Conservation (phyloP, 306 rosid genomes). For the Pyrus bretschneideri region DNA sequence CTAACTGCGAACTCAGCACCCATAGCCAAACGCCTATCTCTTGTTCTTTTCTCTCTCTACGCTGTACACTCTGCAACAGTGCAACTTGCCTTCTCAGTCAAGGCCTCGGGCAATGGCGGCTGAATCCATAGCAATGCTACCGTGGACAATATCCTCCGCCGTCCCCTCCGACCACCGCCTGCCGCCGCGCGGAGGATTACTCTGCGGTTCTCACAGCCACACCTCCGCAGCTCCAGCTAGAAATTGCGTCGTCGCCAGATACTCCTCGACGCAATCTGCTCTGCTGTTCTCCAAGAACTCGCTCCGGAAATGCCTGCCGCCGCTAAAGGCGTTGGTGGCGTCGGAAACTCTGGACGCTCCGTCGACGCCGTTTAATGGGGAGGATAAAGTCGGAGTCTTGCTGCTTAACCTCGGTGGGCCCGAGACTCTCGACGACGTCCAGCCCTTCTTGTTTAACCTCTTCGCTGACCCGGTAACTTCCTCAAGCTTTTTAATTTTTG, state of each 20-base stretch:
- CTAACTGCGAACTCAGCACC: background rate
- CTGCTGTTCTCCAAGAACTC: conserved; percentile 41
- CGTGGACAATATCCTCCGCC: conserved; percentile 19
- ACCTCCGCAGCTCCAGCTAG: conserved; percentile 37
- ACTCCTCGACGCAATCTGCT: conserved; percentile 35
- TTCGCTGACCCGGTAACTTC: conserved; percentile 87
- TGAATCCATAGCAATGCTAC: conserved; percentile 27
- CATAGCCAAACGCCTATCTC: conserved; percentile 4
- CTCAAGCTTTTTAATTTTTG: too few relatives aligned
- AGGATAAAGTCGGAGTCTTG: conserved; percentile 76
- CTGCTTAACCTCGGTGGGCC: conserved; percentile 97
- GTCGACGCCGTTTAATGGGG: conserved; percentile 42
- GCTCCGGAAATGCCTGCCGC: conserved; percentile 39
- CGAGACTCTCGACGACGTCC: conserved; percentile 94
- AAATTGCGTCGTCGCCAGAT: conserved; percentile 28
- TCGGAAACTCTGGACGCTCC: conserved; percentile 41
- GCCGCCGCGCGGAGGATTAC: conserved; percentile 34
- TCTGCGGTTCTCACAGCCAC: conserved; percentile 42
- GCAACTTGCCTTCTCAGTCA: background rate
- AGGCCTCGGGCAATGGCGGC: conserved; percentile 21
- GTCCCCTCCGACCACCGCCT: conserved; percentile 32
- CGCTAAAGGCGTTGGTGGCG: conserved; percentile 57
- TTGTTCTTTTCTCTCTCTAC: background rate
- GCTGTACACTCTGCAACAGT: background rate
- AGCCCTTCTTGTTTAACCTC: conserved; percentile 90